phyloP scores from a whole-genome alignment of 2,329 filamentous ascomycete genomes.

The Cercospora canescens region DNA sequence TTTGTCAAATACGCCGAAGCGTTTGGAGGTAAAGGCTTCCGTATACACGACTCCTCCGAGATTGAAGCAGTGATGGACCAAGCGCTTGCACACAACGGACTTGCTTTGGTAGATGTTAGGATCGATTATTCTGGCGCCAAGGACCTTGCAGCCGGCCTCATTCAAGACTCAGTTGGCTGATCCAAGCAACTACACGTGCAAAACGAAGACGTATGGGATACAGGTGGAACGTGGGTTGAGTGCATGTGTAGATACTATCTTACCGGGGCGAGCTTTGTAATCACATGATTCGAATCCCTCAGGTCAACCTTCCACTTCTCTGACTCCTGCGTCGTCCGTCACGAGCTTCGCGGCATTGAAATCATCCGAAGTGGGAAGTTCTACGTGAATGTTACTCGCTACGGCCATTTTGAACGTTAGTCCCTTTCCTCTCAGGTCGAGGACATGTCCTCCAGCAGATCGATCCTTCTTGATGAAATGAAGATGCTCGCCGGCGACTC shows the following conservation, averaged over 20 bases:
- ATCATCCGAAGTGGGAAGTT: conserved; percentile 41
- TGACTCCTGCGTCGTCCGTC: conserved; percentile 38
- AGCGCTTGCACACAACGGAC: conserved; percentile 45
- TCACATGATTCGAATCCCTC: no score
- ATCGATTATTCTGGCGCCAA: conserved; percentile 49
- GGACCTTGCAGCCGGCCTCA: conserved; percentile 44
- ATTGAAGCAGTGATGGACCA: conserved; percentile 47
- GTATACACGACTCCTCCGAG: conserved; percentile 42
- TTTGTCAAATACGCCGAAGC: conserved; percentile 51
- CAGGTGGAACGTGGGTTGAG: neutral
- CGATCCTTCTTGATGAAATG: conserved; percentile 43
- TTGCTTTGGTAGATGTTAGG: conserved; percentile 48
- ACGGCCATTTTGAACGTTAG: conserved; percentile 41
- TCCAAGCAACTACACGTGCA: neutral
- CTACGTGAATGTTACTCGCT: conserved; percentile 40
- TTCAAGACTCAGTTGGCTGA: conserved; percentile 38
- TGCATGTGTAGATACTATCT: neutral
- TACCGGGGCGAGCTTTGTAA: neutral
- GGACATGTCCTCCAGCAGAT: conserved; percentile 43
- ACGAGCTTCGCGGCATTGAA: conserved; percentile 40
- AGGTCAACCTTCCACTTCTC: conserved; percentile 38
- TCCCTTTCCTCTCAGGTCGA: conserved; percentile 38
- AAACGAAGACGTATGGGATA: neutral
- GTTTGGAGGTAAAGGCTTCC: conserved; percentile 49
- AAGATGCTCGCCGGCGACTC: conserved; percentile 44